These are phyloP conservation scores for Spathaspora passalidarum DNA, from an alignment of 805 yeast genomes.

Conservation along the genomic window DNA sequence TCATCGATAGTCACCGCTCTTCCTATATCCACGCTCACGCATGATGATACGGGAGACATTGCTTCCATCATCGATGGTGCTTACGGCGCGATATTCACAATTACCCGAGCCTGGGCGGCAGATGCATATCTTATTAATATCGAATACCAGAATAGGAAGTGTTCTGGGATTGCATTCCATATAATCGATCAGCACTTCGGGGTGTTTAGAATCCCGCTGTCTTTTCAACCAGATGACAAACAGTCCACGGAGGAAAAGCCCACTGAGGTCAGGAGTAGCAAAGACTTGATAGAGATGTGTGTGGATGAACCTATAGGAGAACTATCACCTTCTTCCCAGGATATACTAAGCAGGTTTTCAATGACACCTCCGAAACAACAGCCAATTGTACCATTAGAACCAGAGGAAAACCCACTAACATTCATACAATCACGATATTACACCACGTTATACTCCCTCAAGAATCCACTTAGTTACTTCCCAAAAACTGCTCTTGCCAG, in stretches of 20 bases:
- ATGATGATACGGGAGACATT: neutral
- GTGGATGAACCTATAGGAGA: neutral
- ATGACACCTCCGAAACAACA: slow-evolving; percentile 7
- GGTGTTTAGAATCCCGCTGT: neutral
- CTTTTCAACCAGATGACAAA: neutral
- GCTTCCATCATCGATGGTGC: neutral
- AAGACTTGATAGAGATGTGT: neutral
- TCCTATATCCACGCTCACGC: neutral
- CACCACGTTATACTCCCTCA: slow-evolving; percentile 34
- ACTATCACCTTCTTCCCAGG: neutral
- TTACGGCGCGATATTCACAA: neutral
- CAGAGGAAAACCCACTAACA: slow-evolving; percentile 20
- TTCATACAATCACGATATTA: slow-evolving; percentile 35
- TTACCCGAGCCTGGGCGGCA: neutral
- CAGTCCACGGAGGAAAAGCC: neutral
- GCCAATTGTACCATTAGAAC: neutral
- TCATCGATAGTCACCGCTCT: neutral
- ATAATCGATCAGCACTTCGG: neutral
- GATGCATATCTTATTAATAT: neutral
- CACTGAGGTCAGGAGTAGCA: neutral
- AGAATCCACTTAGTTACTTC: slow-evolving; percentile 39
- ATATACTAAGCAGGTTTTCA: neutral
- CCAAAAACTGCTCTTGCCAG: slow-evolving; percentile 50
- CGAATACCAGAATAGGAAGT: neutral
- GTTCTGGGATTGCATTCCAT: neutral